Evolutionary conservation across 768 basidiomycete species (phyloP), one percentile per base, ranked within the genome.

Genomic region (Psilocybe cubensis): DNA sequence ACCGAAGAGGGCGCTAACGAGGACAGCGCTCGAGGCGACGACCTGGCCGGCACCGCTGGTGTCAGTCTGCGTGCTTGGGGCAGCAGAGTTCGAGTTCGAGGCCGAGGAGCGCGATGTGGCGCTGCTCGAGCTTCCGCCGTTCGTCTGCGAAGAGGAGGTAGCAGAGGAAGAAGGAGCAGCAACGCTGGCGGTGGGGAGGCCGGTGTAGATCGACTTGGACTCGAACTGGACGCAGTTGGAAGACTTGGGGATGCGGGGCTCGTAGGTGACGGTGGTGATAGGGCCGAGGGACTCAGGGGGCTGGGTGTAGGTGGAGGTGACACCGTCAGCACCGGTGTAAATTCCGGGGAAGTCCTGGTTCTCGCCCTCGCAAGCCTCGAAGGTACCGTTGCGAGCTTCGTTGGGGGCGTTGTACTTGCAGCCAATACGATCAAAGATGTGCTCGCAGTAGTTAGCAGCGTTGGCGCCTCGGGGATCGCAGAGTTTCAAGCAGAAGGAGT

Each of bases 351-450:
- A 24, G 66, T 69, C 64, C 76, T 76, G 3, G 72, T 70, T 6
- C 76, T 90, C 88, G 23, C 85, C 84, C 5, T 81, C 66, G 74
- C 92, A 94, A 5, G 78, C 72, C 56, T 85, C 83, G 73, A 90
- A 93, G 0, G 76, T 74, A 25, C 79, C 82, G 42, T 85, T 75
- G 46, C 79, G 68, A 33, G 88, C 87, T 31, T 75, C 70, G 69
- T 81, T 84, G n/a, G 91, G 91, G 17, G 82, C 86, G 68, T 92
- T 93, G 77, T 85, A 92, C 2, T 58, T 64, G 64, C 88, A 87
- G 9, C 92, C 92, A 48, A 91, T 86, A 56, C 86, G 87, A 67
- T 92, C 90, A 58, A 76, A 87, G 60, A 84, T 80, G 78, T 94
- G 86, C 68, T 89, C 75, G 75, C 91, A 92, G 65, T 68, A 81